Percentiles rank a stretch among this genome's conserved stretches.
These are phyloP conservation scores for Apiospora phragmitis DNA, from an alignment of 2,329 filamentous ascomycete genomes.

Conservation along the genomic window DNA sequence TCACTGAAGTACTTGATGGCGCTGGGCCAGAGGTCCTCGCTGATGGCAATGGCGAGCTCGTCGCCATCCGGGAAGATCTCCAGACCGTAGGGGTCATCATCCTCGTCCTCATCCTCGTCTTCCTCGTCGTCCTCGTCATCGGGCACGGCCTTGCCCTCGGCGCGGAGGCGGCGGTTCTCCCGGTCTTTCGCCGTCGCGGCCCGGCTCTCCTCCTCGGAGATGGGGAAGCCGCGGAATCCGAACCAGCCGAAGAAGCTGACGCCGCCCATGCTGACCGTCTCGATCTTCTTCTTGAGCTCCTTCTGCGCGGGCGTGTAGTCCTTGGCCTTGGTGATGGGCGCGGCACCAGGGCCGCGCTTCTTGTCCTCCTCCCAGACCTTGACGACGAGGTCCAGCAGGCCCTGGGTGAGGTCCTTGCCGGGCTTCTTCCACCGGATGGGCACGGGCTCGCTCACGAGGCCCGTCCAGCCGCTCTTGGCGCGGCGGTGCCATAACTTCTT, in stretches of 20 bases:
- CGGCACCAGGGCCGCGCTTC: constrained; percentile 33
- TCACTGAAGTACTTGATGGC: constrained; percentile 90
- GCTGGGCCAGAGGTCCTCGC: constrained; percentile 85
- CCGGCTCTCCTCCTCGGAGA: constrained; percentile 72
- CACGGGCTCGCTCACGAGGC: constrained; percentile 86
- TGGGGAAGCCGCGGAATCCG: constrained; percentile 69
- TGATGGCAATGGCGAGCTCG: constrained; percentile 75
- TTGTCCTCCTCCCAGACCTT: constrained; percentile 66
- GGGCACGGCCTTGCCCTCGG: constrained; percentile 52
- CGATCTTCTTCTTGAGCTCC: constrained; percentile 54
- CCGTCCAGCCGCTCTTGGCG: constrained; percentile 66
- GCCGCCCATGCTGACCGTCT: constrained; percentile 62
- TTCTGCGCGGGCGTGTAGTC: constrained; percentile 49
- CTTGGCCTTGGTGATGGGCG: constrained; percentile 27
- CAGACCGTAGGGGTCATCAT: constrained; percentile 64
- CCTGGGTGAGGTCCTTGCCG: constrained; percentile 79
- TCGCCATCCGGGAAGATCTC: constrained; percentile 91
- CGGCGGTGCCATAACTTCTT: constrained; percentile 91
- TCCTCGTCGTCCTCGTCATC: constrained; percentile 56
- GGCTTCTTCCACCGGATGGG: constrained; percentile 79
- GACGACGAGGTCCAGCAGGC: constrained; percentile 73
- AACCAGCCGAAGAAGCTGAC: constrained; percentile 90
- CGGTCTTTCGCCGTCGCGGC: constrained; percentile 61
- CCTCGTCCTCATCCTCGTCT: constrained; percentile 62
- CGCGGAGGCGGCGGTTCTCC: constrained; percentile 52